Conservation (phyloP, 176 grass and related monocot genomes). For the Eremochloa ophiuroides region DNA sequence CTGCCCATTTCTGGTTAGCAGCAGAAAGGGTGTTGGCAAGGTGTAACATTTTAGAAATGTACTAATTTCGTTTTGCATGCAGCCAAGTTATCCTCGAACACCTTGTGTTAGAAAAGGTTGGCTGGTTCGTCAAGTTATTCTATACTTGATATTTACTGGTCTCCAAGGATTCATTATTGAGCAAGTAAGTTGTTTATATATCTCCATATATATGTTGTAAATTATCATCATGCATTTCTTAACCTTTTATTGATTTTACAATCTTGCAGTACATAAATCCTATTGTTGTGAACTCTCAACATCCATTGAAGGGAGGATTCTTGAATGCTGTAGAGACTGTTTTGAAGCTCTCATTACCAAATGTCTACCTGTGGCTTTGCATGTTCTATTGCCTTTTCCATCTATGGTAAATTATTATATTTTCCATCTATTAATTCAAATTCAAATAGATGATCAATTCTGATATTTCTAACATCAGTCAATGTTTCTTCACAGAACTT, state of each 20-base stretch:
- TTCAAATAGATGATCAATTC: not conserved
- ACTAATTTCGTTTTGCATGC: slow-evolving; percentile 21
- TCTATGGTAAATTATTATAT: slow-evolving; percentile 68
- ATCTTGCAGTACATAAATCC: slow-evolving; percentile 95
- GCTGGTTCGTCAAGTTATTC: slow-evolving; percentile 88
- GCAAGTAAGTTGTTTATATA: slow-evolving; percentile 59
- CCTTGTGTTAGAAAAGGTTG: slow-evolving; percentile 74
- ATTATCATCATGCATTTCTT: slow-evolving; percentile 10
- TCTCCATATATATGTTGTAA: not conserved
- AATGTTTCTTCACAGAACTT: not conserved
- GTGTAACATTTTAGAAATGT: slow-evolving; percentile 9
- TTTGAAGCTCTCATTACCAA: slow-evolving; percentile 89
- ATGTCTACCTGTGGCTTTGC: slow-evolving; percentile 97
- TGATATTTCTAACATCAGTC: not conserved
- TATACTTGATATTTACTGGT: slow-evolving; percentile 85
- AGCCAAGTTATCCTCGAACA: slow-evolving; percentile 84
- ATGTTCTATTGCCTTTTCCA: slow-evolving; percentile 99
- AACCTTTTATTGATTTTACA: slow-evolving; percentile 5
- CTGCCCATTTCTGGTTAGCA: not conserved
- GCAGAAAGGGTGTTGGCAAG: not conserved
- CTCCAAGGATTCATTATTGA: slow-evolving; percentile 95
- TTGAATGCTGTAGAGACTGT: slow-evolving; percentile 83
- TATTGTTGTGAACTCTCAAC: slow-evolving; percentile 91
- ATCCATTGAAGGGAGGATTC: slow-evolving; percentile 80
- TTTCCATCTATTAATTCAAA: slow-evolving; percentile 14